Percentiles rank a stretch among this genome's conserved stretches.
Conservation (phyloP, 495 filamentous ascomycete species). For the Penicillium riverlandense region DNA sequence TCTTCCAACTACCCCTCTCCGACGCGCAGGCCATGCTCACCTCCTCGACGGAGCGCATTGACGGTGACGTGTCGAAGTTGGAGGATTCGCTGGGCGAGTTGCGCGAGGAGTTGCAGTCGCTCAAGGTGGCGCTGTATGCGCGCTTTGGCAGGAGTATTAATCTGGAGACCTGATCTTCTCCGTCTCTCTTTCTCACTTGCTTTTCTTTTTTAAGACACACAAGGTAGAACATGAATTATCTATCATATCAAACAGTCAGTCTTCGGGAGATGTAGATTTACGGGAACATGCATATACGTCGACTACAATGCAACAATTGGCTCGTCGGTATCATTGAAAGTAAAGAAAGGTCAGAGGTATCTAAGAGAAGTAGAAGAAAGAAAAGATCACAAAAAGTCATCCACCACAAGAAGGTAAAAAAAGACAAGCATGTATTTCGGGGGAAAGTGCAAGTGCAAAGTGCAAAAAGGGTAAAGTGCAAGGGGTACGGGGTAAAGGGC, state of each 20-base stretch:
- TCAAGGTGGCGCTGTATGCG: constrained; percentile 89
- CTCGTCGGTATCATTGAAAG: constrained; percentile 20
- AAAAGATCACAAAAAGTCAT: constrained; percentile 3
- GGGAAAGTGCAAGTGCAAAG: not conserved
- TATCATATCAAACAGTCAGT: too few species aligned
- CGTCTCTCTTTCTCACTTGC: not conserved
- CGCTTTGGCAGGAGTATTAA: constrained; percentile 95
- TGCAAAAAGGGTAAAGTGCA: not conserved
- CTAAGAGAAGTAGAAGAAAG: constrained; percentile 12
- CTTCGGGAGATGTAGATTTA: too few species aligned
- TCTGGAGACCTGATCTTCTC: constrained; percentile 63
- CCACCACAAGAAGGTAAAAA: constrained; percentile 7
- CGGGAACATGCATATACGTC: not conserved
- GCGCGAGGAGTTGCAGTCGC: constrained; percentile 75
- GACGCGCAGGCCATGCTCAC: constrained; percentile 82
- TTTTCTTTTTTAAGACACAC: not conserved
- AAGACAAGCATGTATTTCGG: not conserved
- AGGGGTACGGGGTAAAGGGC: not conserved
- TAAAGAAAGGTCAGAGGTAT: constrained; percentile 18
- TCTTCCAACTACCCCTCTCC: constrained; percentile 73
- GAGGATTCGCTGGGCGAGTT: constrained; percentile 68
- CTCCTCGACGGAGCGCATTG: constrained; percentile 60
- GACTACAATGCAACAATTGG: not conserved
- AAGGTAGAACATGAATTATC: too few species aligned
- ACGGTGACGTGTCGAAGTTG: constrained; percentile 64